A percentile compares a stretch with the other conserved stretches of the same genome.
These are phyloP conservation scores for Jaltomata sinuosa DNA, from an alignment of 257 asterid species.

Conservation along the genomic window DNA sequence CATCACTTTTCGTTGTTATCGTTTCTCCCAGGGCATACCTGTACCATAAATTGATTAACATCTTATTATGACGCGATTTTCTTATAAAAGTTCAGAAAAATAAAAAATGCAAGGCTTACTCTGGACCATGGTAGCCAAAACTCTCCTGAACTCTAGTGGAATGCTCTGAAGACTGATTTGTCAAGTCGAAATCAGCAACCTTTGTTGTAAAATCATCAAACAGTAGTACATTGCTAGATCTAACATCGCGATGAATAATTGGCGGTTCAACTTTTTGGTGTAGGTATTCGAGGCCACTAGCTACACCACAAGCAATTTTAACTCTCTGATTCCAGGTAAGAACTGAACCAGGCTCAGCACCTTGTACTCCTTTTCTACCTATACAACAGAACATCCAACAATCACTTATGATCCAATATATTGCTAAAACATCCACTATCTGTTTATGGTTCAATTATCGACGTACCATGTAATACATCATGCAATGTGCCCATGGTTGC, in stretches of 20 bases:
- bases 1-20: constrained; percentile 65
- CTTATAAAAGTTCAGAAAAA: neutral
- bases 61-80: neutral
- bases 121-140: constrained; percentile 85
- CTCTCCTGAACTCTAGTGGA: constrained; percentile 49
- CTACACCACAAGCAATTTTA: constrained; percentile 76
- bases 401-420: neutral
- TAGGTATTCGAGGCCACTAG: constrained; percentile 68
- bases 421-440: neutral
- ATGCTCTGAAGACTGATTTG: constrained; percentile 75
- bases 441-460: neutral
- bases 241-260: constrained; percentile 68
- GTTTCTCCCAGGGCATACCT: constrained; percentile 80
- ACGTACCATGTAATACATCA: constrained; percentile 68
- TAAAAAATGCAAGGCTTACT: constrained; percentile 25
- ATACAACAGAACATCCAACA: neutral
- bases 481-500: constrained; percentile 83
- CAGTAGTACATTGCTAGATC: constrained; percentile 82
- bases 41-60: neutral
- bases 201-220: constrained; percentile 66
- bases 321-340: constrained; percentile 73
- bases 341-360: constrained; percentile 74
- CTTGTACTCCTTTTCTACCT: constrained; percentile 83
- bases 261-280: constrained; percentile 76
- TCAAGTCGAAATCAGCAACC: constrained; percentile 65